phyloP scores from a whole-genome alignment of 257 asterid species.

The Primulina eburnea region DNA sequence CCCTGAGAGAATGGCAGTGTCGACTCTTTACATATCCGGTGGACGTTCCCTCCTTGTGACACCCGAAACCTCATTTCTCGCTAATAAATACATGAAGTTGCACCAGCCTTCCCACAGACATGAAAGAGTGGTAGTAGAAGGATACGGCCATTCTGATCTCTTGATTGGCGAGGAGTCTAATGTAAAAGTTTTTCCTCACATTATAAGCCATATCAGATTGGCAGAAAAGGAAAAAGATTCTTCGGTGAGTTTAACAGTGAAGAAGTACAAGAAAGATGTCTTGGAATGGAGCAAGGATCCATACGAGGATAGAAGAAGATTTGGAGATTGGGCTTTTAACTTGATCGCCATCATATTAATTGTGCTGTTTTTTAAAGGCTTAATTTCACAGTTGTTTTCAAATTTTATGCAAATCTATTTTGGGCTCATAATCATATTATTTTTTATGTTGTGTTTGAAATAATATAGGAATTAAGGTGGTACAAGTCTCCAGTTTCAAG shows the following conservation, averaged over 20 bases:
- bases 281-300: conserved; percentile 49
- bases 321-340: conserved; percentile 11
- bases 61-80: conserved; percentile 49
- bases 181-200: conserved; percentile 39
- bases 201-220: conserved; percentile 35
- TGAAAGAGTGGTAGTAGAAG: conserved; percentile 45
- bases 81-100: conserved; percentile 52
- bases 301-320: conserved; percentile 23
- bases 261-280: conserved; percentile 24
- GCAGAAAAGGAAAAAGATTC: conserved; percentile 32
- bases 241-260: background rate
- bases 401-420: too few relatives aligned
- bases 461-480: background rate
- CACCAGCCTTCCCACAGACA: conserved; percentile 54
- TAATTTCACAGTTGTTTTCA: background rate
- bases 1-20: conserved; percentile 49
- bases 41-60: conserved; percentile 46
- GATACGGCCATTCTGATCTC: conserved; percentile 59
- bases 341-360: conserved; percentile 13
- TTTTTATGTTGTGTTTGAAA: background rate
- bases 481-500: too few relatives aligned
- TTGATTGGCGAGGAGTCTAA: conserved; percentile 46
- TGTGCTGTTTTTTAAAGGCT: conserved; percentile 19
- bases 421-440: too few relatives aligned
- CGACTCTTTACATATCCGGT: conserved; percentile 49